A percentile compares a stretch with the other conserved stretches of the same genome.
These are phyloP conservation scores for Penicillium brasilianum DNA, from an alignment of 2,329 filamentous ascomycete genomes.

Conservation along the genomic window DNA sequence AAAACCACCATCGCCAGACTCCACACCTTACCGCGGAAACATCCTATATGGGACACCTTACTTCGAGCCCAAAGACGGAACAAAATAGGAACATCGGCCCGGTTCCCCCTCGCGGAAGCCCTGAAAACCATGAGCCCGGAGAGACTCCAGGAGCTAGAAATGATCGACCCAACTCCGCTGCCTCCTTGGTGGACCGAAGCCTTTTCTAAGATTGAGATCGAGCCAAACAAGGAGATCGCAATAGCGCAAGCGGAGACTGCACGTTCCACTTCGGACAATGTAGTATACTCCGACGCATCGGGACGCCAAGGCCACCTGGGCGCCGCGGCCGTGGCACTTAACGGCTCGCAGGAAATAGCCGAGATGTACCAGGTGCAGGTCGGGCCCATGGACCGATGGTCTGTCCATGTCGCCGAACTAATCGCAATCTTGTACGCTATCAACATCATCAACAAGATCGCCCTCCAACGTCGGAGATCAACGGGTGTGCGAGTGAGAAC, in stretches of 20 bases:
- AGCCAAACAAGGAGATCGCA: no score
- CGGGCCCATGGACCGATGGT: slow-evolving; percentile 17
- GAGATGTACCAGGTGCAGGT: slow-evolving; percentile 18
- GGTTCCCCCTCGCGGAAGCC: slow-evolving; percentile 29
- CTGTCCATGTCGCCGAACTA: slow-evolving; percentile 6
- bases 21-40: neutral
- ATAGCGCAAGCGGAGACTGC: slow-evolving; percentile 17
- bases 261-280: slow-evolving; percentile 15
- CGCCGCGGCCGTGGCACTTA: neutral
- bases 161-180: slow-evolving; percentile 28
- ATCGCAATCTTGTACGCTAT: slow-evolving; percentile 31
- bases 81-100: no score
- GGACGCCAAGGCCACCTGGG: slow-evolving; percentile 24
- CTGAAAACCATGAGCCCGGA: slow-evolving; percentile 25
- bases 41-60: no score
- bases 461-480: neutral
- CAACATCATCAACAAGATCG: slow-evolving; percentile 21
- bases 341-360: neutral
- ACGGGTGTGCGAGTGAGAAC: neutral
- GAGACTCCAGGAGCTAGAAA: slow-evolving; percentile 29
- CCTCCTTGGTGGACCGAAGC: slow-evolving; percentile 28
- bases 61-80: no score
- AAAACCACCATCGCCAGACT: no score
- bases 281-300: slow-evolving; percentile 27
- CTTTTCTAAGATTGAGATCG: slow-evolving; percentile 27